Conservation (phyloP, 1,139 yeast genomes). For the Meyerozyma athensensis region DNA sequence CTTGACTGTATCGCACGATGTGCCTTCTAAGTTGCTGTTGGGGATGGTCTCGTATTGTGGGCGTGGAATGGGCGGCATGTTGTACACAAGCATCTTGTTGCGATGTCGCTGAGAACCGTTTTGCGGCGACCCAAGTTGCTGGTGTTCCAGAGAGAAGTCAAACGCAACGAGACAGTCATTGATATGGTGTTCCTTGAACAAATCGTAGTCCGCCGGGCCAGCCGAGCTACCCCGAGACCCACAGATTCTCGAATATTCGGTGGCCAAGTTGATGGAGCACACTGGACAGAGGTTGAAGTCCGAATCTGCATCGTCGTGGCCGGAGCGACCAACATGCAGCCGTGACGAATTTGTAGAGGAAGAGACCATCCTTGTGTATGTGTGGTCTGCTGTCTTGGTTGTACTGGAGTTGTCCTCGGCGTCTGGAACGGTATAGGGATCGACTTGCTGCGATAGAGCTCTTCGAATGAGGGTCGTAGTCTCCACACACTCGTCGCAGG, state of each 20-base stretch:
- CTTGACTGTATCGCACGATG: conserved; percentile 10
- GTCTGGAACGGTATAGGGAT: conserved; percentile 5
- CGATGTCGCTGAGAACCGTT: conserved; percentile 32
- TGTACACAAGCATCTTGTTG: conserved; percentile 84
- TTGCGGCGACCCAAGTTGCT: conserved; percentile 29
- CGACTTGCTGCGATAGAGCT: conserved; percentile 24
- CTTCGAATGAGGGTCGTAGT: conserved; percentile 55
- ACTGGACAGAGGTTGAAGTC: conserved; percentile 43
- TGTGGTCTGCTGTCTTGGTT: conserved; percentile 22
- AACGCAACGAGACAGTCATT: conserved; percentile 61
- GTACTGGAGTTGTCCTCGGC: conserved; percentile 13
- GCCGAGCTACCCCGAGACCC: conserved; percentile 16
- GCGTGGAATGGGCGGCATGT: conserved; percentile 53
- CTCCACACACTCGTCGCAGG: conserved; percentile 68
- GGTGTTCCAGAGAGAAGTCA: conserved; percentile 58
- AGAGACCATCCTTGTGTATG: conserved; percentile 16
- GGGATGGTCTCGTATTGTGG: conserved; percentile 38
- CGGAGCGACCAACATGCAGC: conserved; percentile 3
- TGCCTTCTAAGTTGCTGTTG: conserved; percentile 7
- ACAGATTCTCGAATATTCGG: conserved; percentile 40
- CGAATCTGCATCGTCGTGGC: conserved; percentile 18
- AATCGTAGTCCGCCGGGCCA: conserved; percentile 33
- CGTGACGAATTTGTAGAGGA: conserved; percentile 28
- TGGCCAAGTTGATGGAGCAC: conserved; percentile 49
- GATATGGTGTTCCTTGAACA: conserved; percentile 62